A percentile compares a stretch with the other conserved stretches of the same genome.
phyloP scores from a whole-genome alignment of 352 stramenopile species.

The Globisporangium nagaii region DNA sequence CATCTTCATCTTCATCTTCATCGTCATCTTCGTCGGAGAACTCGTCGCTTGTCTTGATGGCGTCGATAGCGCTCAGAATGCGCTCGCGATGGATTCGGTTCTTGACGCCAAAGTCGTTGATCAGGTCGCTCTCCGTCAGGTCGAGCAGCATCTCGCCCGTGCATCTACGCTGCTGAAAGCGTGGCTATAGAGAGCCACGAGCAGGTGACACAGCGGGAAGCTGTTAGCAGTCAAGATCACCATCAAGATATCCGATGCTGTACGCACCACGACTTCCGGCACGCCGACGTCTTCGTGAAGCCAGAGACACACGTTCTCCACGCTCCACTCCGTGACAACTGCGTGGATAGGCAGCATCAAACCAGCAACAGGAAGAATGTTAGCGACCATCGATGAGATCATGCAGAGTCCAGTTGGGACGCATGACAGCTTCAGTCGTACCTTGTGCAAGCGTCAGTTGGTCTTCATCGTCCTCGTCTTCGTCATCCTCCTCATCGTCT shows the following conservation, averaged over 20 bases:
- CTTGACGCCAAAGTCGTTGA: constrained; percentile 72
- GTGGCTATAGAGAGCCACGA: constrained; percentile 31
- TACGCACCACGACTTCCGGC: constrained; percentile 59
- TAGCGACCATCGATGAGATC: neutral
- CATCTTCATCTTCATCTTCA: constrained; percentile 34
- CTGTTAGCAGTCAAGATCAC: too few relatives aligned
- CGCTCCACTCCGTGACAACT: constrained; percentile 74
- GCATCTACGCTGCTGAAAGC: constrained; percentile 62
- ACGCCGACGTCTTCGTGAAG: constrained; percentile 73
- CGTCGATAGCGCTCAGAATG: constrained; percentile 72
- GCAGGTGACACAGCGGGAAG: too few relatives aligned
- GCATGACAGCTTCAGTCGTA: neutral
- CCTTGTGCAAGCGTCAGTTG: constrained; percentile 63
- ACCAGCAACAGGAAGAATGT: neutral
- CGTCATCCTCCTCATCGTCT: constrained; percentile 36
- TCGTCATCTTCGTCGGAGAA: constrained; percentile 60
- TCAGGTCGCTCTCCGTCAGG: constrained; percentile 66
- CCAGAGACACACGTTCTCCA: constrained; percentile 81
- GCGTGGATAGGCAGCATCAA: neutral
- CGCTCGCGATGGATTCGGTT: constrained; percentile 59
- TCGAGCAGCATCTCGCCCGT: constrained; percentile 67
- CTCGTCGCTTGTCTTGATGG: constrained; percentile 66
- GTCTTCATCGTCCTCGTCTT: constrained; percentile 45
- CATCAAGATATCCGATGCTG: too few relatives aligned
- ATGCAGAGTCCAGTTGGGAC: neutral